phyloP scores from a whole-genome alignment of 1,284 basidiomycete genomes.

The Entoloma clypeatum region DNA sequence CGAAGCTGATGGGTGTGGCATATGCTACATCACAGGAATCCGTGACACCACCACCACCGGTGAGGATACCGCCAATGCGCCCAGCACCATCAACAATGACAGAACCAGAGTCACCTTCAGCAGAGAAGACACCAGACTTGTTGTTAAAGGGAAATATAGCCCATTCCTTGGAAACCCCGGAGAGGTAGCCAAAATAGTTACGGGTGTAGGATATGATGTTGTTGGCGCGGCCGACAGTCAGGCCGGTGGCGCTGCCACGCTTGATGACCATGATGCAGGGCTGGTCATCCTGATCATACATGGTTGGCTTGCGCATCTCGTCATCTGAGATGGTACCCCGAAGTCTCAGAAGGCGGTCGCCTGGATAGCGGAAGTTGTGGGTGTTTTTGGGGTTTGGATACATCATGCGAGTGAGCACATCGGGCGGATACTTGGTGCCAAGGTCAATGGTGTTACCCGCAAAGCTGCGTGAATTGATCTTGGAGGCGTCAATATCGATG shows the following conservation, averaged over 20 bases:
- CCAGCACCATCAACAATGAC: no score
- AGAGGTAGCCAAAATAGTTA: no score
- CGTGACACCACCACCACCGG: no score
- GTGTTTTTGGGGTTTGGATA: conserved; percentile 17
- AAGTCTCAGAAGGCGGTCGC: conserved; percentile 29
- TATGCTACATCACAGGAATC: no score
- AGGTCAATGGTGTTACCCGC: background rate
- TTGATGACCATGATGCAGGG: conserved; percentile 30
- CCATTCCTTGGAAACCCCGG: no score
- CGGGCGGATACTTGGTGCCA: no score
- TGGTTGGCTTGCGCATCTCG: conserved; percentile 26
- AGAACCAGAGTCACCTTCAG: no score
- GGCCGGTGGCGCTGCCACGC: conserved; percentile 28
- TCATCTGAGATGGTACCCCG: conserved; percentile 23
- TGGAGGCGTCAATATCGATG: conserved; percentile 26
- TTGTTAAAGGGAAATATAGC: no score
- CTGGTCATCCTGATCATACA: conserved; percentile 25
- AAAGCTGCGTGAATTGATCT: conserved; percentile 17
- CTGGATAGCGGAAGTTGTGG: conserved; percentile 29
- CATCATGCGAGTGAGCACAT: conserved; percentile 25
- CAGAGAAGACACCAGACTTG: no score
- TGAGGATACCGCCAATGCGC: no score
- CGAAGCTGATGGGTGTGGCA: no score
- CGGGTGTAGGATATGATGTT: no score
- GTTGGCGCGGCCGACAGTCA: conserved; percentile 32